phyloP scores from a whole-genome alignment of 1,284 basidiomycete genomes.

The Dichomitus squalens region DNA sequence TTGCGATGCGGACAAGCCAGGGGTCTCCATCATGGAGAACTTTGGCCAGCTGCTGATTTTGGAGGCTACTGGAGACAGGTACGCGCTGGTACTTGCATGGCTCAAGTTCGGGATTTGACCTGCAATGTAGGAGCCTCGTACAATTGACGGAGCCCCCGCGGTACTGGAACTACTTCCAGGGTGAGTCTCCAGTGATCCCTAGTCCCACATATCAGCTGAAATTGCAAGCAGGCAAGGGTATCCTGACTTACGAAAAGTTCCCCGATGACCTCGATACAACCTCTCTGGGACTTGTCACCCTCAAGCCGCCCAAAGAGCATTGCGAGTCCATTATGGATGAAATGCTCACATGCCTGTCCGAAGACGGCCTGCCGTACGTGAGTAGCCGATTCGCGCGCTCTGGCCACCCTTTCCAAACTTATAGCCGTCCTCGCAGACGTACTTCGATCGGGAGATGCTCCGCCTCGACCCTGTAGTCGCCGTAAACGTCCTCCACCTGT shows the following conservation, averaged over 20 bases:
- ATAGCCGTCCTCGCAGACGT: not conserved
- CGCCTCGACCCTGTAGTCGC: slow-evolving; percentile 45
- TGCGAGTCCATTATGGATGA: slow-evolving; percentile 9
- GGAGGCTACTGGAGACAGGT: slow-evolving; percentile 48
- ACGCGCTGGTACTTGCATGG: slow-evolving; percentile 11
- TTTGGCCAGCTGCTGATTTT: slow-evolving; percentile 54
- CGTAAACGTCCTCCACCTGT: slow-evolving; percentile 47
- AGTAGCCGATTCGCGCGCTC: not conserved
- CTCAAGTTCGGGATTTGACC: not conserved
- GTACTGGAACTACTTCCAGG: slow-evolving; percentile 38
- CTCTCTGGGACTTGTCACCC: slow-evolving; percentile 4
- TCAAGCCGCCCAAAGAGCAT: slow-evolving; percentile 6
- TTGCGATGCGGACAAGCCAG: slow-evolving; percentile 42
- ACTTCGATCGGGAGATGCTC: slow-evolving; percentile 39
- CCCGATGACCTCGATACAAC: slow-evolving; percentile 46
- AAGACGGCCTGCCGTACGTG: slow-evolving; percentile 7
- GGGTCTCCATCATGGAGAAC: slow-evolving; percentile 45
- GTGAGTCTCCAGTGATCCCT: not conserved
- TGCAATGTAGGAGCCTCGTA: slow-evolving; percentile 39
- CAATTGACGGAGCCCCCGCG: slow-evolving; percentile 39
- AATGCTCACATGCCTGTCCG: slow-evolving; percentile 1
- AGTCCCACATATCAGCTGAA: not conserved
- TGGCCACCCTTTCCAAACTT: not conserved
- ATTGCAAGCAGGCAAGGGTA: slow-evolving; percentile 27
- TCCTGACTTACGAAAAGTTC: slow-evolving; percentile 39